Conservation (phyloP, 2,329 filamentous ascomycete genomes). For the Aspergillus carbonarius region DNA sequence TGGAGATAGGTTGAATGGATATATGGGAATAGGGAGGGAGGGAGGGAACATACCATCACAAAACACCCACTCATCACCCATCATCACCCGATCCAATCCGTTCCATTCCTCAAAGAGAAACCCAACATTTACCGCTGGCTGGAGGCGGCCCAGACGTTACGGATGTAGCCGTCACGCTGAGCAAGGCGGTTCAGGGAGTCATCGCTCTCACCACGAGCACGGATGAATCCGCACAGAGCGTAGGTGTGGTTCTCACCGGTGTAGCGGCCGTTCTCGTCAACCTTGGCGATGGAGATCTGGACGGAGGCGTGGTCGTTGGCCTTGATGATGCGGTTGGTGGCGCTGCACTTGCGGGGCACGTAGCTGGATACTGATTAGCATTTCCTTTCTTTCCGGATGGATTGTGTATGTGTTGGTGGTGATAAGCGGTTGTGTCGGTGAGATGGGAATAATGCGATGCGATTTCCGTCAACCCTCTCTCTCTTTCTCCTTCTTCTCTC, state of each 20-base stretch:
- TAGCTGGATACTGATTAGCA: slow-evolving; percentile 59
- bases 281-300: slow-evolving; percentile 95
- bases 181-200: slow-evolving; percentile 93
- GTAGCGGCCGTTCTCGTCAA: slow-evolving; percentile 97
- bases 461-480: no score
- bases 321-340: slow-evolving; percentile 99
- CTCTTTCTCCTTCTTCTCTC: no score
- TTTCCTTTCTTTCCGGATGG: slow-evolving; percentile 11
- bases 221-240: slow-evolving; percentile 95
- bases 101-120: slow-evolving; percentile 4
- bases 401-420: no score
- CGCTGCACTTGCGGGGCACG: slow-evolving; percentile 98
- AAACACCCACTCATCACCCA: background rate
- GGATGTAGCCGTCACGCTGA: slow-evolving; percentile 94
- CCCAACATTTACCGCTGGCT: slow-evolving; percentile 50
- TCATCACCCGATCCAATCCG: slow-evolving; percentile 14
- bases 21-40: background rate
- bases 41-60: background rate
- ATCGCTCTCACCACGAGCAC: slow-evolving; percentile 96
- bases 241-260: slow-evolving; percentile 97
- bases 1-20: background rate
- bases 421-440: no score
- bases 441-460: no score
- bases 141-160: slow-evolving; percentile 87
- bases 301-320: slow-evolving; percentile 99